Conservation (phyloP, 2,329 filamentous ascomycete genomes). For the Aspergillus pseudoterreus region DNA sequence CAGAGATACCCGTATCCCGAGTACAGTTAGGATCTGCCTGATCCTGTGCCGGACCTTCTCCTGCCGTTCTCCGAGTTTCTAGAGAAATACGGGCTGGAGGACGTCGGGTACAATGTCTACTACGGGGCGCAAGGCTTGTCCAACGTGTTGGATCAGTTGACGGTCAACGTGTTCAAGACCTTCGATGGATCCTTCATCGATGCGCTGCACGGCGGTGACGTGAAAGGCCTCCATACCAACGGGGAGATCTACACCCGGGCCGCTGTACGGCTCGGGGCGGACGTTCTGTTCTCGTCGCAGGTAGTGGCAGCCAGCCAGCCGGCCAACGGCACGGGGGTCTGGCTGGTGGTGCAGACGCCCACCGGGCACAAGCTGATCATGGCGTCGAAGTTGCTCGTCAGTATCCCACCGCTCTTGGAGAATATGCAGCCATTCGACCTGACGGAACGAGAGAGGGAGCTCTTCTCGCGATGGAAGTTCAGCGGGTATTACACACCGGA, state of each 20-base stretch:
- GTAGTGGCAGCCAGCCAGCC: conserved; percentile 22
- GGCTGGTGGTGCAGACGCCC: conserved; percentile 24
- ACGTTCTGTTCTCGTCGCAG: conserved; percentile 38
- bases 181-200: not conserved
- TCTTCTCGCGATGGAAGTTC: conserved; percentile 29
- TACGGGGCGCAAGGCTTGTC: conserved; percentile 2
- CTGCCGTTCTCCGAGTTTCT: conserved; percentile 15
- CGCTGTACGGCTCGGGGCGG: conserved; percentile 15
- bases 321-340: conserved; percentile 17
- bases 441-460: conserved; percentile 21
- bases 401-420: conserved; percentile 32
- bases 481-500: conserved; percentile 26
- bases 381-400: conserved; percentile 36
- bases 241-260: conserved; percentile 3
- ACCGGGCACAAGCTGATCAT: conserved; percentile 26
- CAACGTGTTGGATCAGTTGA: not conserved
- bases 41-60: conserved; percentile 11
- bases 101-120: conserved; percentile 9
- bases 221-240: not conserved
- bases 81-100: conserved; percentile 9
- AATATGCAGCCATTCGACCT: conserved; percentile 32
- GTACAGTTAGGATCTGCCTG: conserved; percentile 7
- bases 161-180: conserved; percentile 8
- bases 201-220: not conserved
- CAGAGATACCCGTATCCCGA: conserved; percentile 11